A percentile compares a stretch with the other conserved stretches of the same genome.
These are phyloP conservation scores for Globisporangium iwayamae DNA, from an alignment of 352 stramenopile genomes.

Conservation along the genomic window DNA sequence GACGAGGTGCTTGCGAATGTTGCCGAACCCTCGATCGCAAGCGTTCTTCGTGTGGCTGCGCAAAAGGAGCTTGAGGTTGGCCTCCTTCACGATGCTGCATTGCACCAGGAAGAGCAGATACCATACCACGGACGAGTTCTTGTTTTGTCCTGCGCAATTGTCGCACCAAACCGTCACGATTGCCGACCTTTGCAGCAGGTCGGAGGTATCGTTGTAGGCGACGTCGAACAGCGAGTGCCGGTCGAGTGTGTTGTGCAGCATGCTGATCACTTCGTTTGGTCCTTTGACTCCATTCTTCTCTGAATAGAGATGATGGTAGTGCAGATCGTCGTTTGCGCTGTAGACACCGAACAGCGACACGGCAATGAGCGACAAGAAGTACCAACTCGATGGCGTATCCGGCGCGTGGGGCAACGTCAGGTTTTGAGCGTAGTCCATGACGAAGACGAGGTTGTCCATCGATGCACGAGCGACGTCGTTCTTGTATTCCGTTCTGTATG, in stretches of 20 bases:
- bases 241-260: background rate
- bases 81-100: background rate
- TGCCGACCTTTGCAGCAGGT: background rate
- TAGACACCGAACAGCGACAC: constrained; percentile 1
- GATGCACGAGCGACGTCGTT: background rate
- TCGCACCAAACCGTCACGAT: background rate
- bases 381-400: background rate
- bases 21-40: background rate
- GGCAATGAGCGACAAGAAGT: constrained; percentile 1
- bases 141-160: background rate
- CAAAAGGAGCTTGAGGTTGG: background rate
- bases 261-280: background rate
- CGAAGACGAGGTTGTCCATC: background rate
- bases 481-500: background rate
- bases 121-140: constrained; percentile 4
- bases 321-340: background rate
- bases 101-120: constrained; percentile 1
- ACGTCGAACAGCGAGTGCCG: background rate
- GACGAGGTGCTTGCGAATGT: too few relatives aligned
- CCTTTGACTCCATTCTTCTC: background rate
- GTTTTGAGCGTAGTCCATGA: background rate
- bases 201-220: background rate
- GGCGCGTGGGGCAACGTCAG: background rate
- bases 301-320: background rate
- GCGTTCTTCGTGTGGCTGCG: background rate